Conservation (phyloP, 805 yeast genomes). For the Nakazawaea pomicola region DNA sequence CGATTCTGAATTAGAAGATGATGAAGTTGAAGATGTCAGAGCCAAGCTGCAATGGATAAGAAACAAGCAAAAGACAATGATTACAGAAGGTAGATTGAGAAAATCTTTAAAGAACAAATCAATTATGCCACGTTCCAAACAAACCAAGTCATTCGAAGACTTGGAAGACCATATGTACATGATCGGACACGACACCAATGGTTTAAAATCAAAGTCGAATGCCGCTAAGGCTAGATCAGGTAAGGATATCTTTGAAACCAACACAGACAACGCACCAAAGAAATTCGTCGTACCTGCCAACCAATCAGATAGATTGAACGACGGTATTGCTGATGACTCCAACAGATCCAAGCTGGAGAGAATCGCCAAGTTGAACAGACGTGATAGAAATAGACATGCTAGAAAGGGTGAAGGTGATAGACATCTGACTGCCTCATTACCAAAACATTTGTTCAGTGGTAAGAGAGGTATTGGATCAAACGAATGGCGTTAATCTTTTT, state of each 20-base stretch:
- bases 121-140: slow-evolving; percentile 85
- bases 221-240: slow-evolving; percentile 44
- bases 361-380: slow-evolving; percentile 83
- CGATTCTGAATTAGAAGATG: slow-evolving; percentile 61
- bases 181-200: slow-evolving; percentile 81
- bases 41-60: slow-evolving; percentile 95
- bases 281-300: slow-evolving; percentile 33
- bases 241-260: slow-evolving; percentile 70
- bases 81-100: slow-evolving; percentile 79
- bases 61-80: slow-evolving; percentile 91
- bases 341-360: slow-evolving; percentile 81
- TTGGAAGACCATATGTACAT: slow-evolving; percentile 88
- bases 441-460: slow-evolving; percentile 94
- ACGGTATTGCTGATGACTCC: slow-evolving; percentile 81
- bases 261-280: slow-evolving; percentile 29
- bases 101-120: slow-evolving; percentile 84
- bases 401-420: slow-evolving; percentile 96
- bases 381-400: slow-evolving; percentile 88
- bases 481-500: slow-evolving; percentile 63
- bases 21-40: slow-evolving; percentile 58
- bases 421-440: slow-evolving; percentile 76
- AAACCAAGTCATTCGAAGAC: slow-evolving; percentile 65
- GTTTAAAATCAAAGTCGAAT: slow-evolving; percentile 50
- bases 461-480: slow-evolving; percentile 94
- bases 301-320: slow-evolving; percentile 79